Percentiles rank a stretch among this genome's conserved stretches.
Conservation (phyloP, 2,329 filamentous ascomycete species). For the Botrytis squamosa region DNA sequence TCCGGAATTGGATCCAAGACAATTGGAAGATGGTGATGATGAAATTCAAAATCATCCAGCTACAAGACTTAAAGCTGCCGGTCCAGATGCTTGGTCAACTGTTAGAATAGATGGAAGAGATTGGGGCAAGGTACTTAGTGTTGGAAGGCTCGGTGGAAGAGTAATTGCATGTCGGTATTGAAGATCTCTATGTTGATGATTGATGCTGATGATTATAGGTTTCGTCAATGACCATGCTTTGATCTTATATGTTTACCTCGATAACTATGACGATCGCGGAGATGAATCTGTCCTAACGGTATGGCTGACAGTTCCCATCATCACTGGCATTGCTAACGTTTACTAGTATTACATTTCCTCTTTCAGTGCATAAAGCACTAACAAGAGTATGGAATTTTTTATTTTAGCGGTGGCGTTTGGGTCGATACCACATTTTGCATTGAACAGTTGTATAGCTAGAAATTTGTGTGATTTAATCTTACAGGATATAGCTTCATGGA, state of each 20-base stretch:
- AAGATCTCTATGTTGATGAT: conserved; percentile 14
- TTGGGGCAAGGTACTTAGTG: conserved; percentile 91
- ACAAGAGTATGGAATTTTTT: conserved; percentile 4
- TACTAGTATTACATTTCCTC: conserved; percentile 58
- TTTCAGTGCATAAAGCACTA: conserved; percentile 44
- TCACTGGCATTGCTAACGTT: conserved; percentile 18
- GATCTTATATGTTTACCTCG: conserved; percentile 79
- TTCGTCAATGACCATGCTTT: conserved; percentile 78
- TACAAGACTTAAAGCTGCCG: conserved; percentile 72
- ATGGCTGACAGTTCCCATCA: conserved; percentile 37
- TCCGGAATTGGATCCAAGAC: conserved; percentile 77
- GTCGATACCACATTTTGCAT: conserved; percentile 24
- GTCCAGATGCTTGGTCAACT: conserved; percentile 81
- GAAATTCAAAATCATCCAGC: conserved; percentile 76
- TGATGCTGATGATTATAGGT: conserved; percentile 42
- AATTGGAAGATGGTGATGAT: conserved; percentile 64
- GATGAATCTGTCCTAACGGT: conserved; percentile 77
- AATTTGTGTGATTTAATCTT: not conserved
- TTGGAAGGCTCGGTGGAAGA: conserved; percentile 81
- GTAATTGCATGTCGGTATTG: conserved; percentile 77
- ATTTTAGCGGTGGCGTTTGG: conserved; percentile 30
- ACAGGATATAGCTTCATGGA: not conserved
- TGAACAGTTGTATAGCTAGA: not conserved
- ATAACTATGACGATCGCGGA: conserved; percentile 62
- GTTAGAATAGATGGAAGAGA: conserved; percentile 91